Base-by-base conservation (phyloP, 306 rosid genomes). In the Calophaca sinica region DNA sequence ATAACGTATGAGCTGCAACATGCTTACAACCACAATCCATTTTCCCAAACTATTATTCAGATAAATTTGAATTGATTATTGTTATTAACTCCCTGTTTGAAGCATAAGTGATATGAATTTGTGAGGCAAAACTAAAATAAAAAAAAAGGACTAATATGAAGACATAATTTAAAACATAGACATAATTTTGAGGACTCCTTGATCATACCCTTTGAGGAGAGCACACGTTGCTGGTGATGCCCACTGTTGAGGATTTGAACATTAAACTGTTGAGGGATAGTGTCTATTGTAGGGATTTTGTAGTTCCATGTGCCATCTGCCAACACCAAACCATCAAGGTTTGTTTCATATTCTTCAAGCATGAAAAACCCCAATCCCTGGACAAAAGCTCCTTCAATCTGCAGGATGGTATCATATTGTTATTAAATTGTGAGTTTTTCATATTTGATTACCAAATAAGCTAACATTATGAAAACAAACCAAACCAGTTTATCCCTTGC, bases 361-460 rank as follows among this genome's bases (percentile, higher is more conserved):
- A 90, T 90, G 86, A 88, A 91, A 82, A 88, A 94, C 28, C 98
- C 98, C 29, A 94, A 64, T 13, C 98, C 97, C 80, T 90, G 96
- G 66, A 94, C 89, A 85, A 94, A 94, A 62, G 96, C 89, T 82
- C 98, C 98, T 82, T 94, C 98, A 72, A 94, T 90, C 98, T 94
- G 90, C 84, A 88, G 52, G 76, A 48, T 71, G 66, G 49, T 62
- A 77, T 80, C 29, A 53, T 62, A 5, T 45, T 51, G 13, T 35
- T 15, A 14, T 51, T 13, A 14, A 3, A 9, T 0, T 20, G 26
- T 46, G 7, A 44, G 5, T 11, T 60, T 33, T 8, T 62, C 8
- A 51, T 42, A 61, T 9, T 11, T 9, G 28, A 60, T 45, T 55
- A 75, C 9, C 8, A 13, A 13, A 9, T 28, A n/a, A 52, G 42